phyloP scores from a whole-genome alignment of 2,329 filamentous ascomycete genomes.

The Paraconiothyrium sp. region DNA sequence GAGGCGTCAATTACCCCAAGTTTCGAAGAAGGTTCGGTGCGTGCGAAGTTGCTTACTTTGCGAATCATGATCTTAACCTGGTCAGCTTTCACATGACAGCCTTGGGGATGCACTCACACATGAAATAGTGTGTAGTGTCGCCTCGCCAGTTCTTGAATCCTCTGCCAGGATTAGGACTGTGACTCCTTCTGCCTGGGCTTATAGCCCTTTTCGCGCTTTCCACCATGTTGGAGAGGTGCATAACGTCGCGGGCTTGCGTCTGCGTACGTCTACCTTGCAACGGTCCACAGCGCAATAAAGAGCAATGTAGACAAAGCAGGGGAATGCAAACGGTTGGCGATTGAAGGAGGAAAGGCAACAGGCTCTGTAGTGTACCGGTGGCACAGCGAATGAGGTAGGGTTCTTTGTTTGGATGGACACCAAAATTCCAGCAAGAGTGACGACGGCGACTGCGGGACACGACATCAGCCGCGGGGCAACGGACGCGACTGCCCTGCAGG shows the following conservation, averaged over 20 bases:
- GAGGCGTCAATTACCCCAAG: constrained; percentile 31
- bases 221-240: constrained; percentile 5
- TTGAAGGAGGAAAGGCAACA: too few relatives aligned
- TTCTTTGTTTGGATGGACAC: neutral
- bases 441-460: constrained; percentile 3
- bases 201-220: neutral
- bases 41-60: constrained; percentile 62
- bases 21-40: constrained; percentile 4
- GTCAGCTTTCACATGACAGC: constrained; percentile 29
- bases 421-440: constrained; percentile 4
- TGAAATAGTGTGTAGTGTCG: constrained; percentile 63
- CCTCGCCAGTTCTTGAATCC: neutral
- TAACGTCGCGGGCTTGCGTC: neutral
- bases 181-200: neutral
- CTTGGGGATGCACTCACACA: constrained; percentile 63
- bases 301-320: constrained; percentile 1
- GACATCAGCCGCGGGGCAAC: neutral
- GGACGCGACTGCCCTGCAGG: neutral
- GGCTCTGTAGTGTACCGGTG: neutral
- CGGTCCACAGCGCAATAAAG: constrained; percentile 4
- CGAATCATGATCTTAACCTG: constrained; percentile 67
- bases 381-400: constrained; percentile 3
- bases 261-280: neutral
- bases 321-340: neutral
- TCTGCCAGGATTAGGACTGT: neutral